Base-by-base conservation (phyloP, 2,329 filamentous ascomycete genomes). In the Aspergillus tubingensis region DNA sequence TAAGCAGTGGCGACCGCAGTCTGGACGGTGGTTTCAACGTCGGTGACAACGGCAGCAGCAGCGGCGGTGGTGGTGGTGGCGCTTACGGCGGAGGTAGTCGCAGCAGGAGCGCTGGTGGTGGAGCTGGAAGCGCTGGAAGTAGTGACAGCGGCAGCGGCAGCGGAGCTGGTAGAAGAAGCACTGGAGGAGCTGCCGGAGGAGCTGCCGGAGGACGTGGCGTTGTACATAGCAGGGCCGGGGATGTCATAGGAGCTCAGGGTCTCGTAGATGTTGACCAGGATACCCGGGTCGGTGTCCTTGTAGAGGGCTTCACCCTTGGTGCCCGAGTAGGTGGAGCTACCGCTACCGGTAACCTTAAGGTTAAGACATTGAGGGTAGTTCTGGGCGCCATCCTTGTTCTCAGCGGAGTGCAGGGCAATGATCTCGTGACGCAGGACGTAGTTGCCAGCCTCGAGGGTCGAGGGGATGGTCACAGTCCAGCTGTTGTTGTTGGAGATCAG, bases 341-440 rank as follows among this genome's bases (percentile, higher is more conserved):
- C 80, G 19, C 82, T 84, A 54, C 85, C 84, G 36, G 82, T 83
- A 64, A 88, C 77, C 70, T 86, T 80, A 63, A 89, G 70, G 78
- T 89, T 87, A 67, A 86, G 77, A 73, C 87, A 85, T 64, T 82
- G 80, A 59, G 83, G 82, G 74, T 85, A 85, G 73, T 83, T 83
- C 74, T 84, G 82, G 27, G 81, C 79, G 8, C 81, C 81, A 63
- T 81, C 75, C 57, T 70, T 69, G 25, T 75, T 70, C 2, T 74
- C 72, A 38, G 80, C 78, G 65, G 79, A 78, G 75, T 85, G 83
- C 51, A 80, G 81, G 54, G 77, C 83, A 60, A 85, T 84, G 69
- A 84, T 83, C 72, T 85, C 83, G 70, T 84, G 81, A 57, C 83
- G 81, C 64, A 85, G 69, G 58, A 85, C 76, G 70, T 85, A 85